Base-by-base conservation (phyloP, 768 basidiomycete genomes). In the Leccinellum luteum region DNA sequence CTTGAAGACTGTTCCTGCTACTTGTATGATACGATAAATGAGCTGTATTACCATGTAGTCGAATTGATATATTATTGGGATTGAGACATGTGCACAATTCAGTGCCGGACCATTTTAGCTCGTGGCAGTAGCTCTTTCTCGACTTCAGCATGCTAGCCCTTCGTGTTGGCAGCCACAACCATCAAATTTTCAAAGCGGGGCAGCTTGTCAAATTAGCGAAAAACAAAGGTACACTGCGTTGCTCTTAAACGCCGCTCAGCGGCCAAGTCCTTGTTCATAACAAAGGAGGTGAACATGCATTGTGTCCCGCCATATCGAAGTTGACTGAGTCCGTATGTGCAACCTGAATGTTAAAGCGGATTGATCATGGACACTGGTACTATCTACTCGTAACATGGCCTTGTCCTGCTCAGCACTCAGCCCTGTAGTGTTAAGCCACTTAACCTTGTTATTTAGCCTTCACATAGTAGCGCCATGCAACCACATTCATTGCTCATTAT, bases 1-100 rank as follows among this genome's bases (percentile, higher is more conserved):
- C 54, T 13, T 56, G 25, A 14, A n/a, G 47, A 28, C 21, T 53
- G n/a, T 47, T 21, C 6, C 41, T 54, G 31, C 5, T 66, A 17
- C 17, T 7, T 68, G 66, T 65, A 66, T 32, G 60, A 58, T 62
- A 31, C 41, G 31, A 28, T 32, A 25, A 47, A 41, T 14, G 27
- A 32, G 44, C 6, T 15, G 35, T 21, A 45, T 45, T 13, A 2
- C 13, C 19, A 44, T 21, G 21, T 4, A 44, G 19, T 23, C 21
- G 43, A 17, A 38, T 17, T 13, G 17, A 8, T n/a, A 9, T 3
- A n/a, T 17, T 38, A 9, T 38, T n/a, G 35, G 4, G 6, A 15
- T 34, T 15, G 14, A 38, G 15, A 15, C 17, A 17, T 17, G 15
- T 8, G 25, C 4, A 25, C 25, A 4, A 25, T 4, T 25, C n/a